Percentiles rank a stretch among this genome's conserved stretches.
Evolutionary conservation across 352 stramenopile species (phyloP).

Genomic region (Globisporangium spiculum): DNA sequence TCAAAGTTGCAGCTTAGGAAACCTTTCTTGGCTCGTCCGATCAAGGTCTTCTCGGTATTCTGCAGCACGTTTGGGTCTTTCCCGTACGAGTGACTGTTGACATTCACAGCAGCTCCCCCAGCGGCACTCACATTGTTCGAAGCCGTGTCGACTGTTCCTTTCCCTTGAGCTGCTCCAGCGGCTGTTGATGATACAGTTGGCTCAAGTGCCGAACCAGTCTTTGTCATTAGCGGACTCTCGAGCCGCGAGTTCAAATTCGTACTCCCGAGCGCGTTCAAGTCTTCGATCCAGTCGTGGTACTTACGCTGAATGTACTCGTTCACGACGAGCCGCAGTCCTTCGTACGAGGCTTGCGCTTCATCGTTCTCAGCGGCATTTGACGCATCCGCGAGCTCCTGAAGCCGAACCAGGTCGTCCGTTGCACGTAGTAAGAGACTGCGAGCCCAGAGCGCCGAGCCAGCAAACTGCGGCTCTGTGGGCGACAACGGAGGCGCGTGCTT

Average conservation of each 20-base stretch:
- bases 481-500: constrained; percentile 80
- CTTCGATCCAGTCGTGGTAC: constrained; percentile 90
- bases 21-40: constrained; percentile 73
- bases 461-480: constrained; percentile 90
- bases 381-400: constrained; percentile 69
- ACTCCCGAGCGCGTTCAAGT: constrained; percentile 76
- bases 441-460: constrained; percentile 91
- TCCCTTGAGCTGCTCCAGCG: constrained; percentile 12
- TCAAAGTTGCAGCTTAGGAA: constrained; percentile 96
- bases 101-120: constrained; percentile 21
- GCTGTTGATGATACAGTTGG: constrained; percentile 4
- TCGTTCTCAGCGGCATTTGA: constrained; percentile 76
- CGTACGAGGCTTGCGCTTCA: constrained; percentile 70
- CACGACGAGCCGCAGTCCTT: constrained; percentile 75
- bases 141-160: not conserved
- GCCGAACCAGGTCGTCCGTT: constrained; percentile 68
- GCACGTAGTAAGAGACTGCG: constrained; percentile 79
- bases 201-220: constrained; percentile 36
- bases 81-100: constrained; percentile 29
- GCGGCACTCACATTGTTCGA: not conserved
- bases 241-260: constrained; percentile 77
- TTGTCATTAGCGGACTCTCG: constrained; percentile 87
- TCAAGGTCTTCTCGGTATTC: constrained; percentile 80
- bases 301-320: constrained; percentile 90
- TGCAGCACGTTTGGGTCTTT: constrained; percentile 65